Base-by-base conservation (phyloP, 2,329 filamentous ascomycete species). In the Cyphellophora europaea region DNA sequence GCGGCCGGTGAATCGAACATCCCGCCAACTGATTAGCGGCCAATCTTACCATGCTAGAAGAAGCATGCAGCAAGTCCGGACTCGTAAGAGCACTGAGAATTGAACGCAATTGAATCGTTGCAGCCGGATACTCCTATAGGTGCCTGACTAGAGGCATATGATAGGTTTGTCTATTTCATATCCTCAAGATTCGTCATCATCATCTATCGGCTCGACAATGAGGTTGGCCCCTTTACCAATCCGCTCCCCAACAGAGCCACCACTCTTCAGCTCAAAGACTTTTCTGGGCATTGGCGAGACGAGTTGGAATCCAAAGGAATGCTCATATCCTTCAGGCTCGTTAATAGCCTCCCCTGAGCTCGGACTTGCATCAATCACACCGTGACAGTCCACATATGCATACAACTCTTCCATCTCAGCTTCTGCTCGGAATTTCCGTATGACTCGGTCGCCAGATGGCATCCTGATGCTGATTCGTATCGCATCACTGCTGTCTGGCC, bases 301-400 rank as follows among this genome's bases (percentile, higher is more conserved):
- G 29, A 98, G 74, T 37, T 74, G 74, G 59, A 98, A 98, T n/a
- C 63, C 64, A 61, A 91, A 98, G 48, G 78, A 67, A 56, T 96
- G 88, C 46, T 78, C 67, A 54, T 91, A 96, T 10, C 64, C 74
- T 14, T 69, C 63, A 0, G 86, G 85, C 48, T 75, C 59, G 3
- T 60, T 52, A 1, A 57, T 55, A 44, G 18, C 37, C 5, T 51
- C 44, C 48, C 52, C 32, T 44, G 46, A 19, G 41, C 51, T 11
- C 34, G 40, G 11, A 14, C 53, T 57, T 2, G 61, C 58, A 21
- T 71, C 58, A 3, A 87, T 49, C 5, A 81, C 49, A 34, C 85
- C 78, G 54, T 87, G 80, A 61, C 89, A 96, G 54, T 98, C 91
- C 2, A 96, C 87, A 61, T 93, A 95, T 0, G 89, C 91, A 57